Evolutionary conservation across 106 monocot species (phyloP), one percentile per base, ranked within the genome.

Genomic region (Dendrobium chrysotoxum): DNA sequence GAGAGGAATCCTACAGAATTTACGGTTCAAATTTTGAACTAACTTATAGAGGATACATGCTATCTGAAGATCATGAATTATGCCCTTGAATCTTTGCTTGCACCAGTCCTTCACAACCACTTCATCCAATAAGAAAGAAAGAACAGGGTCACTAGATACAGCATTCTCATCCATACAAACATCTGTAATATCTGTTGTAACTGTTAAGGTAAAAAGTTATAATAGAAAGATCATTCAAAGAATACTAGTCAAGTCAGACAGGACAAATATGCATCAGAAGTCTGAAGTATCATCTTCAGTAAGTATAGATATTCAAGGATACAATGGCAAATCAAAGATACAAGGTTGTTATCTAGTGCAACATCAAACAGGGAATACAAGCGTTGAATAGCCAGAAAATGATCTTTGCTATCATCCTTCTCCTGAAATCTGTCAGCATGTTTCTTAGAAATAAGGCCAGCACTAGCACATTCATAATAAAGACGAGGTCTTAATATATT

Each of bases 91-190:
- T 64, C 84, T 88, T 76, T 81, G 81, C 81, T 88, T 90, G 91
- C 97, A 94, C 97, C 97, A 98, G 73, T 98, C 92, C 61, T 94
- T 92, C 77, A 98, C 91, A 67, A 98, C 97, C 13, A 98, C 97
- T 91, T 98, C 97, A 81, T 98, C 97, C 86, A 98, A 82, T 85
- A 98, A 90, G 85, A 98, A 94, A 53, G 97, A 86, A 76, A 92
- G 85, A 79, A 98, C 85, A 47, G 97, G 97, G 77, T 97, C 97
- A 82, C 97, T 97, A 46, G 97, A 97, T 11, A 94, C 94, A 77
- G 97, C 97, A 91, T 46, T 89, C 79, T 98, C 97, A 82, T 98
- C 91, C 92, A 98, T 87, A 86, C 97, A 98, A 75, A 98, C 92
- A 87, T 98, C 97, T 54, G 90, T 91, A 75, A 94, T 80, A 88